phyloP scores from a whole-genome alignment of 371 early-diverging fungal species.

The Umbelopsis sp. region DNA sequence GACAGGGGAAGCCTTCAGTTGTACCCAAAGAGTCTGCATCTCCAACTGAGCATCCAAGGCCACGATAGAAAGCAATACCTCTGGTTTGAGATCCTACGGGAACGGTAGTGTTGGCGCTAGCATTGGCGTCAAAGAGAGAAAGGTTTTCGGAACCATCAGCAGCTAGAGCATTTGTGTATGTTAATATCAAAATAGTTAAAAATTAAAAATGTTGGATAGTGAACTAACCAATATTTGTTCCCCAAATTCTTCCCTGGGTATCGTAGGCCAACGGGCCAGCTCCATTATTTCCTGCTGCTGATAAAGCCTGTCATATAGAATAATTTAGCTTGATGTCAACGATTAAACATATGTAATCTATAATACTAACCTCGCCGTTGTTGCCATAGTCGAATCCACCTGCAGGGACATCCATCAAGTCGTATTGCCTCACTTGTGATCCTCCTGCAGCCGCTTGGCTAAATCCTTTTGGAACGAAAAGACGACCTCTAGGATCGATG shows the following conservation, averaged over 20 bases:
- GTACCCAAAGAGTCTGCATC: slow-evolving; percentile 34
- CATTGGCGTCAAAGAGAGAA: not conserved
- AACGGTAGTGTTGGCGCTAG: not conserved
- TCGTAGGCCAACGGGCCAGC: slow-evolving; percentile 46
- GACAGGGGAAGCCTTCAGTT: slow-evolving; percentile 53
- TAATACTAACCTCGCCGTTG: slow-evolving; percentile 33
- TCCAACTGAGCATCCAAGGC: slow-evolving; percentile 48
- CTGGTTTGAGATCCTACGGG: slow-evolving; percentile 4
- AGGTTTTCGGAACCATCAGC: not conserved
- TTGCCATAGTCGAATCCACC: slow-evolving; percentile 41
- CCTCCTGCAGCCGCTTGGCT: slow-evolving; percentile 6
- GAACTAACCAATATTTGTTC: slow-evolving; percentile 20
- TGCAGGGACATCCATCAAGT: slow-evolving; percentile 37
- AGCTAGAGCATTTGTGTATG: not conserved
- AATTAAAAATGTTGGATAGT: not conserved
- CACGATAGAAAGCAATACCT: slow-evolving; percentile 35
- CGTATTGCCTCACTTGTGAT: slow-evolving; percentile 1
- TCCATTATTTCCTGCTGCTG: slow-evolving; percentile 38
- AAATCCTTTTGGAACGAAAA: slow-evolving; percentile 4
- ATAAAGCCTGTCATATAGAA: not conserved
- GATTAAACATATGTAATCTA: not conserved
- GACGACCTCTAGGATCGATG: slow-evolving; percentile 3
- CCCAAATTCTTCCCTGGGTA: slow-evolving; percentile 50
- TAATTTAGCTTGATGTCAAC: not conserved
- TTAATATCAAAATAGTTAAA: not conserved